Conservation (phyloP, 257 asterid genomes). For the Solanum sparsipilum region DNA sequence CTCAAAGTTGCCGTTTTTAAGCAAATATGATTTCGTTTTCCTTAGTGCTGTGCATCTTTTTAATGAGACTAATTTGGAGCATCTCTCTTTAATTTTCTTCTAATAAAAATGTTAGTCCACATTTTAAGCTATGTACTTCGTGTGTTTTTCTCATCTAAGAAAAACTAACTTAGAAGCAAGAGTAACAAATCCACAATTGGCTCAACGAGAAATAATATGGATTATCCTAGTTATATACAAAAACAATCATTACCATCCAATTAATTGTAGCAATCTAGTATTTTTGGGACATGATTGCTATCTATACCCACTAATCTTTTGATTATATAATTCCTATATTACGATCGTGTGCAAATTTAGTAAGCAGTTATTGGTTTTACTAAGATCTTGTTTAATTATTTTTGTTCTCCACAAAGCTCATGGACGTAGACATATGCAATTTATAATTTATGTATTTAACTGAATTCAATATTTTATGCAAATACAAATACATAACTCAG, state of each 20-base stretch:
- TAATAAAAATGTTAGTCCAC: not conserved
- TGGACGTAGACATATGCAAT: too few relatives aligned
- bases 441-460: not conserved
- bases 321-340: not conserved
- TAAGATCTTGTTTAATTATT: not conserved
- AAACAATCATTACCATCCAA: not conserved
- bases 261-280: not conserved
- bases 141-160: not conserved
- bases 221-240: not conserved
- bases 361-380: not conserved
- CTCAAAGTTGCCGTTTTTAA: slow-evolving; percentile 1
- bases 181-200: not conserved
- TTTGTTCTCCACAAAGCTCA: not conserved
- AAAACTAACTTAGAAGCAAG: not conserved
- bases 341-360: not conserved
- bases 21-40: slow-evolving; percentile 10
- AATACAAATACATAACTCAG: not conserved
- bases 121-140: not conserved
- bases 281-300: not conserved
- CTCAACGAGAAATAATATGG: not conserved
- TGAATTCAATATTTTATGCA: not conserved
- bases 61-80: not conserved
- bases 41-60: not conserved
- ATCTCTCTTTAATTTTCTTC: not conserved
- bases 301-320: not conserved